Conservation (phyloP, 2,329 filamentous ascomycete genomes). For the Penicillium sp. region DNA sequence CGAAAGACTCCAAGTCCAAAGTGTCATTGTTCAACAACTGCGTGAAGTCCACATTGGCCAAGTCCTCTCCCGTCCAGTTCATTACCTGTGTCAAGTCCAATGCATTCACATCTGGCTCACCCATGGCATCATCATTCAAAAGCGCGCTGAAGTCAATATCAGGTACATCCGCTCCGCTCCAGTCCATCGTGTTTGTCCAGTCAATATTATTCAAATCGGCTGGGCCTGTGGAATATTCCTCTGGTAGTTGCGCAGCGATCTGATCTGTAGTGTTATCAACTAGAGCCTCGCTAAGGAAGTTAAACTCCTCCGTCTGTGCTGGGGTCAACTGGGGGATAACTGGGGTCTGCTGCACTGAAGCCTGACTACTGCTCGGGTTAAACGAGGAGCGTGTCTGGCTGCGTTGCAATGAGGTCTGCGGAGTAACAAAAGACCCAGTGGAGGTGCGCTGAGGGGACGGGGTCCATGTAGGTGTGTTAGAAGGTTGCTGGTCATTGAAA, state of each 20-base stretch:
- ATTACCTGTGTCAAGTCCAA: background rate
- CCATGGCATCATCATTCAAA: background rate
- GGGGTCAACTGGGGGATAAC: background rate
- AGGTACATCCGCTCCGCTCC: background rate
- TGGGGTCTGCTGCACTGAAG: background rate
- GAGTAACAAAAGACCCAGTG: background rate
- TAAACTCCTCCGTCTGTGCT: background rate
- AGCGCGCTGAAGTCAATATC: background rate
- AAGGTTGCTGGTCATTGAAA: background rate
- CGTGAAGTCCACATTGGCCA: background rate
- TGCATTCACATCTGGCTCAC: background rate
- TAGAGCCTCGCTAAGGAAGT: background rate
- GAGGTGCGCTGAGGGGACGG: background rate
- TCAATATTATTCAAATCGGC: background rate
- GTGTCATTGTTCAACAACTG: background rate
- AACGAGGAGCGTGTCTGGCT: background rate
- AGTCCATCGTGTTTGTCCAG: background rate
- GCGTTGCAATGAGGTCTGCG: background rate
- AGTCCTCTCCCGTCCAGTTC: background rate
- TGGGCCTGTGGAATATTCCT: background rate
- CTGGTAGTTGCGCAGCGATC: background rate
- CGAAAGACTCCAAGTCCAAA: background rate
- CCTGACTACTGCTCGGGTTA: background rate
- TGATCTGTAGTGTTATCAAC: background rate
- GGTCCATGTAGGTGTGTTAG: background rate